Evolutionary conservation across 257 asterid species (phyloP).

Genomic region (Vinca minor): DNA sequence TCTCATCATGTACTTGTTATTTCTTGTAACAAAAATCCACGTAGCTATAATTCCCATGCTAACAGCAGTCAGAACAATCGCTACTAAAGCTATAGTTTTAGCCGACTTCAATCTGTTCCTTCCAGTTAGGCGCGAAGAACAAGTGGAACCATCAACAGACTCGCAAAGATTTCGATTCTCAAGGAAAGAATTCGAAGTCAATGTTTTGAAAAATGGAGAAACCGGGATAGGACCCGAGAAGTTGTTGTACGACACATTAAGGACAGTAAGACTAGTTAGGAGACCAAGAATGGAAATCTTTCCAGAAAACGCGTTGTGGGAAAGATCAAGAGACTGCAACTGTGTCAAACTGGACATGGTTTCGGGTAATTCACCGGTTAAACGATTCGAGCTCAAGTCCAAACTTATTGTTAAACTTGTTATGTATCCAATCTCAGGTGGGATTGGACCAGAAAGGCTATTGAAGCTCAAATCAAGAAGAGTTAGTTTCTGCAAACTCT

Average conservation of each 20-base stretch:
- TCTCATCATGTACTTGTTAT: constrained; percentile 31
- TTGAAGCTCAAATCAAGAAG: constrained; percentile 82
- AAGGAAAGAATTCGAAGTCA: constrained; percentile 50
- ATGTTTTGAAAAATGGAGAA: constrained; percentile 64
- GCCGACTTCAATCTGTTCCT: constrained; percentile 37
- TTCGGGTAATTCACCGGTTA: constrained; percentile 72
- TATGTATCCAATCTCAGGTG: constrained; percentile 53
- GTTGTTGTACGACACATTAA: constrained; percentile 68
- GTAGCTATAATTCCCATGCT: constrained; percentile 39
- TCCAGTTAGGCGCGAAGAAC: constrained; percentile 39
- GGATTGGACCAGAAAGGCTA: constrained; percentile 58
- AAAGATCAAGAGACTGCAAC: constrained; percentile 78
- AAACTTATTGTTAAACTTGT: constrained; percentile 68
- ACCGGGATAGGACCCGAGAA: constrained; percentile 86
- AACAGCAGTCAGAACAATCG: constrained; percentile 41
- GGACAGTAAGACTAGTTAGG: constrained; percentile 67
- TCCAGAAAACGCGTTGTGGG: constrained; percentile 51
- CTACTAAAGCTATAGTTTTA: constrained; percentile 46
- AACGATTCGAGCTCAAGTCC: constrained; percentile 61
- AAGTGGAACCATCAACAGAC: constrained; percentile 60
- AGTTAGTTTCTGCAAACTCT: constrained; percentile 63
- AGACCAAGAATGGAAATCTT: constrained; percentile 45
- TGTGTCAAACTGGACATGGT: constrained; percentile 57
- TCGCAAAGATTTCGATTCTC: constrained; percentile 62
- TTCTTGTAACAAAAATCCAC: constrained; percentile 52